Evolutionary conservation across 2,329 filamentous ascomycete genomes (phyloP).

Genomic region (Thielaviopsis populi): DNA sequence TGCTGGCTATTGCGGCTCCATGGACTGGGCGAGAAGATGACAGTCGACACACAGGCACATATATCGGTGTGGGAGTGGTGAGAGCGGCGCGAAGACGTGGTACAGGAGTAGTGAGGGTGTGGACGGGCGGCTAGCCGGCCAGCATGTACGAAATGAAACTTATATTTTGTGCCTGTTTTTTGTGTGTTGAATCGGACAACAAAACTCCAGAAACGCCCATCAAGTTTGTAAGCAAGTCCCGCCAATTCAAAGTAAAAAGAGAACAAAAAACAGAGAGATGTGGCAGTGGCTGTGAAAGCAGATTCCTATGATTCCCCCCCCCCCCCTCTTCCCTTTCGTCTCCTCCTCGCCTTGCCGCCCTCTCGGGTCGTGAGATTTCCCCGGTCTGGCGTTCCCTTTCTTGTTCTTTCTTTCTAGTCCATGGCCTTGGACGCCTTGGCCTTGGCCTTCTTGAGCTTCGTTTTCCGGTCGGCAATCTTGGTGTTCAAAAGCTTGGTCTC

Average conservation of each 20-base stretch:
- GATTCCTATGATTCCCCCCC: neutral
- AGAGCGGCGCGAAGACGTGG: neutral
- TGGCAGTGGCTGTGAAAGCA: neutral
- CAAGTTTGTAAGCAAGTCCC: conserved; percentile 15
- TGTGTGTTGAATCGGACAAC: conserved; percentile 13
- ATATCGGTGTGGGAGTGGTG: neutral
- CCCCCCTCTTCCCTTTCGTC: neutral
- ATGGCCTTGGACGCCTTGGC: conserved; percentile 15
- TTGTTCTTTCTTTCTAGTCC: conserved; percentile 5
- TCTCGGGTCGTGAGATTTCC: neutral
- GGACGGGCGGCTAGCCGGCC: too few relatives aligned
- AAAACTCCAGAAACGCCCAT: conserved; percentile 16
- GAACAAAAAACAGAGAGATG: conserved; percentile 4
- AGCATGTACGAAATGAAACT: neutral
- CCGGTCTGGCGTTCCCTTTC: neutral
- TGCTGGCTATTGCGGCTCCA: neutral
- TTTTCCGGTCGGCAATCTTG: conserved; percentile 45
- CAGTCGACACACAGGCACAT: too few relatives aligned
- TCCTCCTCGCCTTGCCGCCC: neutral
- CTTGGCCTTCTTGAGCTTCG: conserved; percentile 44
- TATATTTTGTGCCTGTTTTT: conserved; percentile 10
- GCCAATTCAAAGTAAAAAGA: conserved; percentile 11
- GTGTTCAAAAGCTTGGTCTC: conserved; percentile 40
- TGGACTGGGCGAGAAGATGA: neutral
- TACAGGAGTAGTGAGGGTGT: neutral